phyloP scores from a whole-genome alignment of 371 early-diverging fungal genomes.

The Phascolomyces articulosus region DNA sequence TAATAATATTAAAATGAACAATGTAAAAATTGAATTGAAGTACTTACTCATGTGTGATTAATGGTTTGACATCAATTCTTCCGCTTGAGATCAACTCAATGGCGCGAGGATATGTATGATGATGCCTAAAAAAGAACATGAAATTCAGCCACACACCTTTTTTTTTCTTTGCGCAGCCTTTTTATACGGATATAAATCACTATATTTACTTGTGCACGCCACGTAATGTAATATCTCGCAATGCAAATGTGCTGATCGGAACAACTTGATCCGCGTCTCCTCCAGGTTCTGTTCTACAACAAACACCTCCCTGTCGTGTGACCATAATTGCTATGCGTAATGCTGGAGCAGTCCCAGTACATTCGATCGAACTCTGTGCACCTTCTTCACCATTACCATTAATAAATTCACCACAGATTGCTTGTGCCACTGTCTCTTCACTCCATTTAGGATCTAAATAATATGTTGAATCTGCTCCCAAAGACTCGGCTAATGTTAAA shows the following conservation, averaged over 20 bases:
- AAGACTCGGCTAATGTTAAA: neutral
- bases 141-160: too few species aligned
- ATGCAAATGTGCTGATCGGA: slow-evolving; percentile 9
- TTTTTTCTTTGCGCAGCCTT: neutral
- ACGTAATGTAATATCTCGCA: slow-evolving; percentile 11
- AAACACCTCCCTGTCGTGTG: slow-evolving; percentile 5
- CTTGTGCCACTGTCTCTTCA: slow-evolving; percentile 2
- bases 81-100: slow-evolving; percentile 10
- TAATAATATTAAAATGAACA: too few species aligned
- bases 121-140: slow-evolving; percentile 8
- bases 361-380: slow-evolving; percentile 7
- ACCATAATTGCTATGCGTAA: slow-evolving; percentile 9
- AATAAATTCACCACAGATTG: neutral
- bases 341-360: neutral
- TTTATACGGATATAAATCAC: too few species aligned
- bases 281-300: slow-evolving; percentile 6
- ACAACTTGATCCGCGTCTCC: slow-evolving; percentile 8
- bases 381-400: neutral
- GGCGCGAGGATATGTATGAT: slow-evolving; percentile 15
- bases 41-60: slow-evolving; percentile 7
- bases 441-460: slow-evolving; percentile 1
- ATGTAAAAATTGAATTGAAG: neutral
- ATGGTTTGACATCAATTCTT: neutral
- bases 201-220: slow-evolving; percentile 11
- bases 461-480: slow-evolving; percentile 10